phyloP scores from a whole-genome alignment of 345 rosid genomes.

The Pistacia integerrima region DNA sequence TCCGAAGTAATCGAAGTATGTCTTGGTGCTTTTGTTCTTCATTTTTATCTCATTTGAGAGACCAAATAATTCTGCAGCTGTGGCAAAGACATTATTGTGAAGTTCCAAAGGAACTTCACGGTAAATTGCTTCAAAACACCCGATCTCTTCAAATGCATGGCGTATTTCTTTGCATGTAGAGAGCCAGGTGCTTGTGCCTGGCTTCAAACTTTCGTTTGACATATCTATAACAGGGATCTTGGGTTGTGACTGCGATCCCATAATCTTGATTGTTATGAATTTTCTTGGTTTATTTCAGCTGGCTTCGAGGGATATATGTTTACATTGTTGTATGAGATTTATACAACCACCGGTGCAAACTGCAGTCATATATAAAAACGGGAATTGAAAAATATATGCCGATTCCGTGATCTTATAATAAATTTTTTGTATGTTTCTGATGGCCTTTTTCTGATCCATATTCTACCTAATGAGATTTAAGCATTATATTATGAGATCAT shows the following conservation, averaged over 20 bases:
- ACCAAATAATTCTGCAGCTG: constrained; percentile 30
- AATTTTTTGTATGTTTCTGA: too few relatives aligned
- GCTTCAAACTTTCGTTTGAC: constrained; percentile 21
- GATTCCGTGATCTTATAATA: too few relatives aligned
- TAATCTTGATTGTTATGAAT: background rate
- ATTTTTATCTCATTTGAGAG: constrained; percentile 41
- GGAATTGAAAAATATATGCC: background rate
- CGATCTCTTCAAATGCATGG: constrained; percentile 29
- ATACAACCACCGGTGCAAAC: background rate
- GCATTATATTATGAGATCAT: too few relatives aligned
- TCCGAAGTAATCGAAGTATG: constrained; percentile 41
- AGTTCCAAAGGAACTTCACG: constrained; percentile 23
- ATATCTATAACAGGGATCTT: constrained; percentile 38
- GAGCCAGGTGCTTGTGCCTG: constrained; percentile 29
- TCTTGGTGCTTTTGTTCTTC: constrained; percentile 32
- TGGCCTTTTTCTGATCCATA: too few relatives aligned
- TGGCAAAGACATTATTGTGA: constrained; percentile 16
- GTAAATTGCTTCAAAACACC: constrained; percentile 28
- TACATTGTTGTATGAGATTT: background rate
- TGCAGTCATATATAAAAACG: background rate
- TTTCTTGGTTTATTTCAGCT: background rate
- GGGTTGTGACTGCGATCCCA: constrained; percentile 29
- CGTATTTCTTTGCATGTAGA: constrained; percentile 22
- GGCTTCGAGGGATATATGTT: background rate
- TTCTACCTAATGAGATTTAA: too few relatives aligned